Evolutionary conservation across 805 yeast genomes (phyloP).

Genomic region (Metschnikowia koreensis): DNA sequence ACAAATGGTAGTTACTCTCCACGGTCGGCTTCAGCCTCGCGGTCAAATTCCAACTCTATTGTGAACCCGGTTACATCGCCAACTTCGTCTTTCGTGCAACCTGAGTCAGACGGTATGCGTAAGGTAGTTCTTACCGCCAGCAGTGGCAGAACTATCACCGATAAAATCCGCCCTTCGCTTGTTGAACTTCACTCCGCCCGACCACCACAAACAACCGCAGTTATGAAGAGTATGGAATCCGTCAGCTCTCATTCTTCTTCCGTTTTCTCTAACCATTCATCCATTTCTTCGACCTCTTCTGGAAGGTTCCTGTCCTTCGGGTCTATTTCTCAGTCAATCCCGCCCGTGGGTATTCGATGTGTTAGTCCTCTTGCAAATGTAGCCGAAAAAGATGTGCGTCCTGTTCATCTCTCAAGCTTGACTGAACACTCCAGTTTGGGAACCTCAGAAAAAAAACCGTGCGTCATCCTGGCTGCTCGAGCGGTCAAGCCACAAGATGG

Average conservation of each 20-base stretch:
- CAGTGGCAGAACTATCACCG: slow-evolving; percentile 20
- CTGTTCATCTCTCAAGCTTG: slow-evolving; percentile 1
- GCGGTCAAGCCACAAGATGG: neutral
- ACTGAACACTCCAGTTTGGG: neutral
- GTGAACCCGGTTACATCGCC: neutral
- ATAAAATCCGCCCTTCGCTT: slow-evolving; percentile 35
- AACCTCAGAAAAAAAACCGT: neutral
- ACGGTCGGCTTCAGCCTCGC: neutral
- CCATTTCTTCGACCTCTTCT: slow-evolving; percentile 32
- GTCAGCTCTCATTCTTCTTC: slow-evolving; percentile 32
- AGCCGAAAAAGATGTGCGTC: neutral
- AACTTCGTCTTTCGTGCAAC: neutral
- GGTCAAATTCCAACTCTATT: neutral
- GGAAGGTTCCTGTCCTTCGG: slow-evolving; percentile 31
- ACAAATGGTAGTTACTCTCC: neutral
- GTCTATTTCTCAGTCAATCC: slow-evolving; percentile 23
- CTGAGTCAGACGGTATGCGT: neutral
- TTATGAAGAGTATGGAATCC: slow-evolving; percentile 18
- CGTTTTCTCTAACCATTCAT: slow-evolving; percentile 36
- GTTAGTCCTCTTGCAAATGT: slow-evolving; percentile 4
- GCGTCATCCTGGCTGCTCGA: neutral
- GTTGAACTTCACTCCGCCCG: slow-evolving; percentile 28
- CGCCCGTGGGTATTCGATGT: neutral
- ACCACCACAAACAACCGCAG: neutral
- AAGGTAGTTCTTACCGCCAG: neutral